phyloP scores from a whole-genome alignment of 139 green algal species.

The Haematococcus sp. region DNA sequence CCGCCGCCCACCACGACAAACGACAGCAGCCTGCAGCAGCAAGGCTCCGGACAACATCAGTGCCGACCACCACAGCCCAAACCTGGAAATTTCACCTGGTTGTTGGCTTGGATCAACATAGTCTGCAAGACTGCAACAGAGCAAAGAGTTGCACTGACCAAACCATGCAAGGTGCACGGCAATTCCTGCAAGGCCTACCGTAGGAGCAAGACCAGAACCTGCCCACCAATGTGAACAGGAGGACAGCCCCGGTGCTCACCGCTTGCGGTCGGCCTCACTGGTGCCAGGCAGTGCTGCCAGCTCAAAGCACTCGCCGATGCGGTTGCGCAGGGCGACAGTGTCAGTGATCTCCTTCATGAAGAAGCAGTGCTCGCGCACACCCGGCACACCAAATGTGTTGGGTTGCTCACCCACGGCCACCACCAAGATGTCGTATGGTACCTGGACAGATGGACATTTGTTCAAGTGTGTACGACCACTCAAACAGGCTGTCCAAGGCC shows the following conservation, averaged over 20 bases:
- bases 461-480: neutral
- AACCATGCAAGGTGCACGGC: too few relatives aligned
- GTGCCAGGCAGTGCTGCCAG: slow-evolving; percentile 68
- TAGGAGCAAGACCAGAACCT: too few relatives aligned
- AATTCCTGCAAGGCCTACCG: too few relatives aligned
- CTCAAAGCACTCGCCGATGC: slow-evolving; percentile 64
- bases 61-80: too few relatives aligned
- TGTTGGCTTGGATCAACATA: too few relatives aligned
- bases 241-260: too few relatives aligned
- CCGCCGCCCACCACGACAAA: slow-evolving; percentile 87
- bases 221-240: too few relatives aligned
- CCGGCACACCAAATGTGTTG: slow-evolving; percentile 75
- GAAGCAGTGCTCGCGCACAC: slow-evolving; percentile 70
- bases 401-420: slow-evolving; percentile 72
- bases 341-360: slow-evolving; percentile 84
- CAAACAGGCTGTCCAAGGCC: neutral
- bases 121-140: too few relatives aligned
- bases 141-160: too few relatives aligned
- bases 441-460: neutral
- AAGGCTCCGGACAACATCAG: too few relatives aligned
- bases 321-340: slow-evolving; percentile 43
- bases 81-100: too few relatives aligned
- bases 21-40: slow-evolving; percentile 35
- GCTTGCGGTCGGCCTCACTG: slow-evolving; percentile 41
- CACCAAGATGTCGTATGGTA: slow-evolving; percentile 78